A percentile compares a stretch with the other conserved stretches of the same genome.
phyloP scores from a whole-genome alignment of 2,329 filamentous ascomycete species.

The Botrytis paeoniae region DNA sequence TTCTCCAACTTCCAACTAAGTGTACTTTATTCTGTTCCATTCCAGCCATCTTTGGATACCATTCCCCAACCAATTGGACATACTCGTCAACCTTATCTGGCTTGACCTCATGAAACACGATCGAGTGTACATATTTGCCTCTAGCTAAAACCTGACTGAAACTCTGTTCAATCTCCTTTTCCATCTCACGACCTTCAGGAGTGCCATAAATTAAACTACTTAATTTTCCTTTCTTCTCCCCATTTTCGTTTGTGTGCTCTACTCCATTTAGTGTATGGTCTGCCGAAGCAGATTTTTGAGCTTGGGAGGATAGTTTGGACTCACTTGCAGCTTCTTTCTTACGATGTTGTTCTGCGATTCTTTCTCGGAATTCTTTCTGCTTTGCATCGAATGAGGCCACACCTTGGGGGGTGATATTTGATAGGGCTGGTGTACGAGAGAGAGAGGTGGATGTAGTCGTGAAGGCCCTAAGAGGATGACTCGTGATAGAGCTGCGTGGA shows the following conservation, averaged over 20 bases:
- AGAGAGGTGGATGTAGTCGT: conserved; percentile 48
- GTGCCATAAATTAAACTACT: conserved; percentile 95
- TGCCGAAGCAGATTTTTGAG: conserved; percentile 39
- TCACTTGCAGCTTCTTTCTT: conserved; percentile 77
- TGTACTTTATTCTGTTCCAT: conserved; percentile 89
- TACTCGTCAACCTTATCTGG: conserved; percentile 96
- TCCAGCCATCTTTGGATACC: conserved; percentile 88
- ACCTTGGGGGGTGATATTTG: conserved; percentile 74
- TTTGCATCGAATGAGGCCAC: conserved; percentile 75
- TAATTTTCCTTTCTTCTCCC: conserved; percentile 69
- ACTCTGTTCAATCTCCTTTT: conserved; percentile 91
- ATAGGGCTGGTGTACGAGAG: conserved; percentile 66
- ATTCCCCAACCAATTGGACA: conserved; percentile 79
- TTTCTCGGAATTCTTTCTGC: conserved; percentile 83
- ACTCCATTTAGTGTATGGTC: conserved; percentile 58
- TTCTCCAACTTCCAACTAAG: conserved; percentile 95
- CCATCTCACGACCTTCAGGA: conserved; percentile 88
- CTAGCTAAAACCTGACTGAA: conserved; percentile 93
- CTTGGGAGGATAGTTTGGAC: conserved; percentile 40
- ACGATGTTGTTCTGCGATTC: conserved; percentile 72
- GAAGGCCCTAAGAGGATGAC: conserved; percentile 51
- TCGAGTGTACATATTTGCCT: conserved; percentile 97
- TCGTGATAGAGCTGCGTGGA: conserved; percentile 32
- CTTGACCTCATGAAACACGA: conserved; percentile 94
- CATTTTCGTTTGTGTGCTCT: conserved; percentile 56